Evolutionary conservation across 768 basidiomycete genomes (phyloP).

Genomic region (Tephrocybe sp.): DNA sequence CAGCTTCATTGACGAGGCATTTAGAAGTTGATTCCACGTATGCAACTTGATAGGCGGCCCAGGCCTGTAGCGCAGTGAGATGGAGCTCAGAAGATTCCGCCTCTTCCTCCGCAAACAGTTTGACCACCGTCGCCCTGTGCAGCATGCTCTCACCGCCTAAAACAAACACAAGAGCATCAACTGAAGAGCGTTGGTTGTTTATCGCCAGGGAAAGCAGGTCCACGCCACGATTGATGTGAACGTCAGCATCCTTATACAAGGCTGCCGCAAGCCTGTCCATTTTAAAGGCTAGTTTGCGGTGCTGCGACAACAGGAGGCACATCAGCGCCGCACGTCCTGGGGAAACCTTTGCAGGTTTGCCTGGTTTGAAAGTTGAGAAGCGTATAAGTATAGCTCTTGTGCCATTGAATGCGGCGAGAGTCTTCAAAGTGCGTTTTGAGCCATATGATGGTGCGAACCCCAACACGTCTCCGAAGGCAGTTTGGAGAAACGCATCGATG

Average conservation of each 20-base stretch:
- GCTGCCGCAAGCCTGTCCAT: conserved; percentile 46
- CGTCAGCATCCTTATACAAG: conserved; percentile 36
- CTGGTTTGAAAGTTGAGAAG: conserved; percentile 20
- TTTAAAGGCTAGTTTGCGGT: conserved; percentile 38
- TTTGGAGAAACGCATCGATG: conserved; percentile 28
- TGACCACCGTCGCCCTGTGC: conserved; percentile 22
- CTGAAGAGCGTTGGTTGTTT: conserved; percentile 27
- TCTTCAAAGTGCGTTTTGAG: conserved; percentile 29
- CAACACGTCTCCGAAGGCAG: conserved; percentile 23
- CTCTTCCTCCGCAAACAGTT: conserved; percentile 32
- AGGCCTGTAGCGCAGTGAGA: conserved; percentile 41
- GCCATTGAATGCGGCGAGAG: conserved; percentile 39
- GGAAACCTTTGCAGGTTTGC: background rate
- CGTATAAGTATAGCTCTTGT: conserved; percentile 34
- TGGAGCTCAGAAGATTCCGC: conserved; percentile 7
- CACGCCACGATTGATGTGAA: conserved; percentile 34
- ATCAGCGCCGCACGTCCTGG: conserved; percentile 25
- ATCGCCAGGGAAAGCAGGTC: conserved; percentile 39
- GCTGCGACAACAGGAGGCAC: conserved; percentile 28
- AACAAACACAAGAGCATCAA: conserved; percentile 30
- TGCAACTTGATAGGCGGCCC: conserved; percentile 41
- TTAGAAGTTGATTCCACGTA: conserved; percentile 20
- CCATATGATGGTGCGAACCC: conserved; percentile 47
- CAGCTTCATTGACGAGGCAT: conserved; percentile 8
- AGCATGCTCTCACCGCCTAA: conserved; percentile 37